These are phyloP conservation scores for Lodderomyces oxycetoniae DNA, from an alignment of 1,139 yeast species.

Conservation along the genomic window DNA sequence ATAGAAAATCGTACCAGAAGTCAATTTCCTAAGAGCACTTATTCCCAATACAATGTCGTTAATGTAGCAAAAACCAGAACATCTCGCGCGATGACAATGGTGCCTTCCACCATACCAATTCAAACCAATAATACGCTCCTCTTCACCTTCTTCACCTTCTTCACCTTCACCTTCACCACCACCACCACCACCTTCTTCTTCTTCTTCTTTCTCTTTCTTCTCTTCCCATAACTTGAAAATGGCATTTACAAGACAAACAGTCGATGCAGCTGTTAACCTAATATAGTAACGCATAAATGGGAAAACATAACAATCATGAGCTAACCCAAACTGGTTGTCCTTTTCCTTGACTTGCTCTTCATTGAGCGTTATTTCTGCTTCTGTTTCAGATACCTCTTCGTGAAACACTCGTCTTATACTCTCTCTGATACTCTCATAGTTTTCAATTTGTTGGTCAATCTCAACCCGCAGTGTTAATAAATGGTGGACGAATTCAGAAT, in stretches of 20 bases:
- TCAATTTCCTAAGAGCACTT: conserved; percentile 38
- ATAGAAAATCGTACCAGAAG: conserved; percentile 45
- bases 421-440: conserved; percentile 6
- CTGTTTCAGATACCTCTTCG: conserved; percentile 7
- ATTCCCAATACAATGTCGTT: conserved; percentile 64
- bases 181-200: conserved; percentile 10
- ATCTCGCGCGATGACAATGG: conserved; percentile 52
- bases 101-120: conserved; percentile 85
- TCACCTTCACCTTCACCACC: background rate
- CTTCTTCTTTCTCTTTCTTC: background rate
- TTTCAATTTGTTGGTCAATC: conserved; percentile 9
- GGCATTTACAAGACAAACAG: conserved; percentile 35
- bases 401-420: conserved; percentile 27
- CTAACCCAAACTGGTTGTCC: conserved; percentile 20
- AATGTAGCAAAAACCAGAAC: conserved; percentile 72
- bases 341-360: conserved; percentile 5
- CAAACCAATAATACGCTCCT: conserved; percentile 36
- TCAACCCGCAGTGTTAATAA: conserved; percentile 23
- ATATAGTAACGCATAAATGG: conserved; percentile 51
- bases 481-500: conserved; percentile 29
- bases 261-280: conserved; percentile 51
- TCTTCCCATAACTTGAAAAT: background rate
- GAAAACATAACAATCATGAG: conserved; percentile 64
- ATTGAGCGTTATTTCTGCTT: conserved; percentile 3
- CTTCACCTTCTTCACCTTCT: conserved; percentile 7